Evolutionary conservation across 106 monocot species (phyloP).

Genomic region (Vanilla planifolia): DNA sequence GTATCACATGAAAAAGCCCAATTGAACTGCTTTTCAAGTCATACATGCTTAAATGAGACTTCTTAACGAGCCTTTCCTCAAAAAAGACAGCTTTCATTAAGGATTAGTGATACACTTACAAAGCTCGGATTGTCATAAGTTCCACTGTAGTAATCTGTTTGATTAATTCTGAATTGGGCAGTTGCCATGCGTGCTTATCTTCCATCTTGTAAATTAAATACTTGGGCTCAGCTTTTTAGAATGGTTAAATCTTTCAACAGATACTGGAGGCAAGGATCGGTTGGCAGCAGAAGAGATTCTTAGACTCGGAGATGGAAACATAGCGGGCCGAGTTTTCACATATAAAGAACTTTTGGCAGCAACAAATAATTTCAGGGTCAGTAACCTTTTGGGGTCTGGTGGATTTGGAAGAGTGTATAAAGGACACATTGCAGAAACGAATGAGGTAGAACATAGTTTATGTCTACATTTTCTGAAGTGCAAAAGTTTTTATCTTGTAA

Average conservation of each 20-base stretch:
- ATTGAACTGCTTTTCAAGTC: too few species aligned
- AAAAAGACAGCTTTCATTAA: too few species aligned
- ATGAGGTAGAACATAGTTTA: slow-evolving; percentile 5
- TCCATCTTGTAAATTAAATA: too few species aligned
- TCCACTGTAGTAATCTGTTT: background rate
- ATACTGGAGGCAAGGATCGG: background rate
- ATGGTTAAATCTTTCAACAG: background rate
- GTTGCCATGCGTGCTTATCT: background rate
- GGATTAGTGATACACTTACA: too few species aligned
- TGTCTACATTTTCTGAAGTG: too few species aligned
- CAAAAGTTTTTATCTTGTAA: too few species aligned
- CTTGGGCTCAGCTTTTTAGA: background rate
- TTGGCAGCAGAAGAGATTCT: slow-evolving; percentile 9
- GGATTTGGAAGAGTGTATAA: slow-evolving; percentile 21
- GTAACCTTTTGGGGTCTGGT: slow-evolving; percentile 9
- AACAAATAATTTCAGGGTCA: slow-evolving; percentile 4
- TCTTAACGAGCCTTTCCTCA: too few species aligned
- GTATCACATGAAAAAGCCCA: too few species aligned
- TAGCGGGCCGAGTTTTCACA: slow-evolving; percentile 6
- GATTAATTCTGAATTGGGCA: background rate
- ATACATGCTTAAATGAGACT: too few species aligned
- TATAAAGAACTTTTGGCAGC: slow-evolving; percentile 9
- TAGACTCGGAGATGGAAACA: slow-evolving; percentile 11
- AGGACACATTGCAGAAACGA: slow-evolving; percentile 8
- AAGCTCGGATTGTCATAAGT: too few species aligned